A percentile compares a stretch with the other conserved stretches of the same genome.
These are phyloP conservation scores for Porogramme epimiltina DNA, from an alignment of 1,284 basidiomycete species.

Conservation along the genomic window DNA sequence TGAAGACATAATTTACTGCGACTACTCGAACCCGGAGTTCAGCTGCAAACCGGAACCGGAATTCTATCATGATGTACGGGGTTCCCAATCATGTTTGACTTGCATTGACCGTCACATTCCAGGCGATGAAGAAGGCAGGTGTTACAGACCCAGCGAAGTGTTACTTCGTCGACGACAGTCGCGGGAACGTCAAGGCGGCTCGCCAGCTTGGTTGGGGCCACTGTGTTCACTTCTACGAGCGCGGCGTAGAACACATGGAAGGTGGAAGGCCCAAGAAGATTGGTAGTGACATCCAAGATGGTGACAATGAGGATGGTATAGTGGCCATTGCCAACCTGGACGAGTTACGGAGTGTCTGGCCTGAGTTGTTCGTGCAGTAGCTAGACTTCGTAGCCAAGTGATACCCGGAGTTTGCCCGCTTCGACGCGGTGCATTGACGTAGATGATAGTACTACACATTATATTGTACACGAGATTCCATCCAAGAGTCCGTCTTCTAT, in stretches of 20 bases:
- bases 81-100: not conserved
- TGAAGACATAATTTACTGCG: constrained; percentile 82
- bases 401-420: too few relatives aligned
- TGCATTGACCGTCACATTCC: constrained; percentile 3
- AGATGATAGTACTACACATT: not conserved
- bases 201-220: constrained; percentile 66
- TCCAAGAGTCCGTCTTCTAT: too few relatives aligned
- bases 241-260: constrained; percentile 60
- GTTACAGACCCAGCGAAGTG: constrained; percentile 66
- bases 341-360: constrained; percentile 68
- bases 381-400: too few relatives aligned
- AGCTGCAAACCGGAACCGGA: constrained; percentile 82
- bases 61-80: constrained; percentile 62
- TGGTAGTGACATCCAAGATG: constrained; percentile 37
- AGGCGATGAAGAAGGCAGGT: constrained; percentile 67
- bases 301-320: constrained; percentile 43
- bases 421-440: too few relatives aligned
- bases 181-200: constrained; percentile 68
- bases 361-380: constrained; percentile 60
- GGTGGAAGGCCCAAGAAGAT: constrained; percentile 60
- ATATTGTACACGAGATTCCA: not conserved
- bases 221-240: constrained; percentile 75
- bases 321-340: constrained; percentile 54
- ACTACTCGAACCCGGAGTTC: constrained; percentile 74
- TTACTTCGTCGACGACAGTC: constrained; percentile 77